A percentile compares a stretch with the other conserved stretches of the same genome.
Conservation (phyloP, 1,284 basidiomycete genomes). For the Cryptococcus maquisensis region DNA sequence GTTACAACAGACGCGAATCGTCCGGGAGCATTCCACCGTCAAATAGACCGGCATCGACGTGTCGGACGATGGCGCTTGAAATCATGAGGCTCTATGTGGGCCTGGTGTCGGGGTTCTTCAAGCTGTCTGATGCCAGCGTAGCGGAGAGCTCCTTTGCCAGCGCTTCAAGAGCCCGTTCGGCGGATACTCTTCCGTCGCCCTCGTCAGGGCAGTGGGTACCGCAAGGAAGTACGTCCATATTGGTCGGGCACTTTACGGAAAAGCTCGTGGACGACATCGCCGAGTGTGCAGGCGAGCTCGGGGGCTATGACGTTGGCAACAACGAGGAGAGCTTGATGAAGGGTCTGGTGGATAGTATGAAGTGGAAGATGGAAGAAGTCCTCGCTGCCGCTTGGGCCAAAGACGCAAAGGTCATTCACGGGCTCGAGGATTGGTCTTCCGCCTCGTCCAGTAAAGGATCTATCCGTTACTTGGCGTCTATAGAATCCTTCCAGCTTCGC, state of each 20-base stretch:
- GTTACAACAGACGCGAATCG: slow-evolving; percentile 62
- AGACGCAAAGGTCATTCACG: slow-evolving; percentile 79
- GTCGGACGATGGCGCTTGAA: slow-evolving; percentile 84
- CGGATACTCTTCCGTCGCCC: slow-evolving; percentile 56
- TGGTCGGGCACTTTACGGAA: slow-evolving; percentile 78
- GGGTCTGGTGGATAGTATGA: slow-evolving; percentile 70
- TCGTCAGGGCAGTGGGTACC: slow-evolving; percentile 54
- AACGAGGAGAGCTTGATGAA: slow-evolving; percentile 67
- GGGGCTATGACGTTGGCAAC: slow-evolving; percentile 70
- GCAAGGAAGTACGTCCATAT: slow-evolving; percentile 58
- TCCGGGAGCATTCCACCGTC: slow-evolving; percentile 24
- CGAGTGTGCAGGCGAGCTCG: slow-evolving; percentile 79
- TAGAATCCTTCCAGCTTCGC: slow-evolving; percentile 79
- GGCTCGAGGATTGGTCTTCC: slow-evolving; percentile 80
- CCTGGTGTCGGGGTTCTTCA: slow-evolving; percentile 83
- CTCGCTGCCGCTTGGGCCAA: slow-evolving; percentile 75
- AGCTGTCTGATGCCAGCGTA: slow-evolving; percentile 69
- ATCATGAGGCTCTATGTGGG: slow-evolving; percentile 83
- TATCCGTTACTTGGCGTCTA: slow-evolving; percentile 61
- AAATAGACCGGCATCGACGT: slow-evolving; percentile 73
- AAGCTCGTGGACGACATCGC: slow-evolving; percentile 76
- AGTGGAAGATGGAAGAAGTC: slow-evolving; percentile 84
- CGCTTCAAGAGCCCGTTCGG: slow-evolving; percentile 34
- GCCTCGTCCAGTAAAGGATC: slow-evolving; percentile 48
- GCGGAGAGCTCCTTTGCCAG: slow-evolving; percentile 55